Evolutionary conservation across 2,329 filamentous ascomycete genomes (phyloP).

Genomic region (Truncatella angustata): DNA sequence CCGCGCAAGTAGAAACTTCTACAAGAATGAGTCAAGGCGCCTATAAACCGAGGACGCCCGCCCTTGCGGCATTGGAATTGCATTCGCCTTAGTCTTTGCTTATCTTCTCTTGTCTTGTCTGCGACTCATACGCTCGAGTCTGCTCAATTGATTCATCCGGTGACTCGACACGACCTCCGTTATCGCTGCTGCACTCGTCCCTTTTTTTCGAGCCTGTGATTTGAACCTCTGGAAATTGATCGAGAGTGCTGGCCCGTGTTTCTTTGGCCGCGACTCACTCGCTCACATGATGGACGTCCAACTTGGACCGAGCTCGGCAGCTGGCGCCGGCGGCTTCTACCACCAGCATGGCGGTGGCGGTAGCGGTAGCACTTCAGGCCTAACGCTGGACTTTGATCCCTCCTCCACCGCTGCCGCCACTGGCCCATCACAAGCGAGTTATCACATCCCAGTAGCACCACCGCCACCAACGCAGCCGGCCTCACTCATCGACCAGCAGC

Average conservation of each 20-base stretch:
- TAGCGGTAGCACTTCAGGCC: too few species aligned
- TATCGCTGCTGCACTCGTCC: conserved; percentile 7
- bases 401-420: background rate
- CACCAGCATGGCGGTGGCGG: too few species aligned
- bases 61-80: conserved; percentile 20
- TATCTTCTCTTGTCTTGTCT: too few species aligned
- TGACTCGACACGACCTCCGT: conserved; percentile 11
- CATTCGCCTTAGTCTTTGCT: conserved; percentile 22
- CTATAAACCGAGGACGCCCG: conserved; percentile 30
- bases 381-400: background rate
- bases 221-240: too few species aligned
- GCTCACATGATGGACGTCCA: conserved; percentile 7
- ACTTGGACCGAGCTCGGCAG: conserved; percentile 13
- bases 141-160: background rate
- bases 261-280: background rate
- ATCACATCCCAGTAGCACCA: background rate
- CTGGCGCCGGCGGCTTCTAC: background rate
- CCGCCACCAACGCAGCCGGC: background rate
- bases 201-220: background rate
- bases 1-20: conserved; percentile 29
- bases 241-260: too few species aligned
- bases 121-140: background rate
- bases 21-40: conserved; percentile 25
- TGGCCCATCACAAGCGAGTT: background rate
- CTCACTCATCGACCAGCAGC: background rate